These are phyloP conservation scores for Austroboletus niveus DNA, from an alignment of 1,284 basidiomycete genomes.

Conservation along the genomic window DNA sequence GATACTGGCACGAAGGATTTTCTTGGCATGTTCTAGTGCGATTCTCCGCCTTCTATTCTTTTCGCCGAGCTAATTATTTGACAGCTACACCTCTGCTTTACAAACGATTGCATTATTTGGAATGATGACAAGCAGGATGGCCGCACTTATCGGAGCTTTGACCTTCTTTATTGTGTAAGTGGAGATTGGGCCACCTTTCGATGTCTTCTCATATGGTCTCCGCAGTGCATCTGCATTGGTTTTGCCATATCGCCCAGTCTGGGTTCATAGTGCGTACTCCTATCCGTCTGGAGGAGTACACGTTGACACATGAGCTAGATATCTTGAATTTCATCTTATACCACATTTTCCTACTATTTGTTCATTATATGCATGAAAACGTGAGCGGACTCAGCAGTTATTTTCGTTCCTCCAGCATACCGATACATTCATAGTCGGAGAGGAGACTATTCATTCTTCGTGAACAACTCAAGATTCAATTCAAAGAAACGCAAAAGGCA, in stretches of 20 bases:
- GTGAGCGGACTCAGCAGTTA: slow-evolving; percentile 25
- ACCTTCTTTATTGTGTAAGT: slow-evolving; percentile 61
- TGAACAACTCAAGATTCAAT: slow-evolving; percentile 76
- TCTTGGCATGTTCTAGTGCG: slow-evolving; percentile 63
- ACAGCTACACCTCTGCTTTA: slow-evolving; percentile 54
- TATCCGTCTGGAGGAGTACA: not conserved
- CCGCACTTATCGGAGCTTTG: slow-evolving; percentile 59
- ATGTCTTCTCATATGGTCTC: slow-evolving; percentile 1
- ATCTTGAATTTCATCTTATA: slow-evolving; percentile 68
- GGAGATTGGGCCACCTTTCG: slow-evolving; percentile 6
- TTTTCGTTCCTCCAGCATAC: not conserved
- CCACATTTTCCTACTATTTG: slow-evolving; percentile 57
- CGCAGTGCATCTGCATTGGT: slow-evolving; percentile 51
- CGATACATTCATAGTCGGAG: slow-evolving; percentile 41
- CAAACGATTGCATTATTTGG: slow-evolving; percentile 80
- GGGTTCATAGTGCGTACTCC: slow-evolving; percentile 52
- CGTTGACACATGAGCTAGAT: slow-evolving; percentile 36
- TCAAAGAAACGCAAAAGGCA: slow-evolving; percentile 76
- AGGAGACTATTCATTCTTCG: slow-evolving; percentile 61
- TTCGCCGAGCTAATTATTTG: slow-evolving; percentile 1
- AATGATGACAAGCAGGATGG: slow-evolving; percentile 64
- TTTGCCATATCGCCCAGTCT: slow-evolving; percentile 49
- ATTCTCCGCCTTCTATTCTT: slow-evolving; percentile 18
- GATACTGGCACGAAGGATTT: slow-evolving; percentile 55
- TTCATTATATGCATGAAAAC: slow-evolving; percentile 52